phyloP scores from a whole-genome alignment of 306 rosid species.

The Citrullus mucosospermus region DNA sequence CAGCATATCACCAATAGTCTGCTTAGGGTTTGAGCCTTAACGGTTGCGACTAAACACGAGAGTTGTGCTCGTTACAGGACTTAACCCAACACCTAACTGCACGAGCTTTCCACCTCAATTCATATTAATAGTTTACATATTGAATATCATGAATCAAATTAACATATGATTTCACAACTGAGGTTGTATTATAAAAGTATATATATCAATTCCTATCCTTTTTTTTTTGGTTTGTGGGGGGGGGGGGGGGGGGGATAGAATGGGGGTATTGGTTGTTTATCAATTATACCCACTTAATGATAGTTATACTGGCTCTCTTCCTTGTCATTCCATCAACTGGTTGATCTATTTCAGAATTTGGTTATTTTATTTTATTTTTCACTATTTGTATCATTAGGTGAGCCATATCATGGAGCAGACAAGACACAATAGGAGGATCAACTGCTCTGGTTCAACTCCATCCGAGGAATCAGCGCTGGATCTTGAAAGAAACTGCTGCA shows the following conservation, averaged over 20 bases:
- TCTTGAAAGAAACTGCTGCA: slow-evolving; percentile 80
- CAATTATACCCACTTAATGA: not conserved
- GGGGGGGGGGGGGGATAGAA: too few relatives aligned
- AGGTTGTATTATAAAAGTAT: not conserved
- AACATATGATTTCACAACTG: not conserved
- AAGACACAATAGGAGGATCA: slow-evolving; percentile 49
- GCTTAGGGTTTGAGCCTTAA: too few relatives aligned
- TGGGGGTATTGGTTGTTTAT: not conserved
- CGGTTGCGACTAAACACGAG: too few relatives aligned
- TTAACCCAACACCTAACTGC: too few relatives aligned
- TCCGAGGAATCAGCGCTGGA: slow-evolving; percentile 94
- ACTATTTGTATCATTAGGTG: slow-evolving; percentile 16
- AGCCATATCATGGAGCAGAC: slow-evolving; percentile 47
- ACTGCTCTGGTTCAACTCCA: slow-evolving; percentile 72
- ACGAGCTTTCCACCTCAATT: not conserved
- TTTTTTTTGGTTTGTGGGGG: too few relatives aligned
- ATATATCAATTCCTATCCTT: too few relatives aligned
- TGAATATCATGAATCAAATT: not conserved
- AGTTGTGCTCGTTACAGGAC: too few relatives aligned
- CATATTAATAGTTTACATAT: not conserved
- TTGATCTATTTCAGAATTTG: not conserved
- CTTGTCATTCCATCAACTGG: not conserved
- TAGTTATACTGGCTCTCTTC: not conserved
- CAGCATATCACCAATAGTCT: too few relatives aligned
- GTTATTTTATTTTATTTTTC: not conserved